Base-by-base conservation (phyloP, 352 stramenopile genomes). In the Globisporangium cystogenes region DNA sequence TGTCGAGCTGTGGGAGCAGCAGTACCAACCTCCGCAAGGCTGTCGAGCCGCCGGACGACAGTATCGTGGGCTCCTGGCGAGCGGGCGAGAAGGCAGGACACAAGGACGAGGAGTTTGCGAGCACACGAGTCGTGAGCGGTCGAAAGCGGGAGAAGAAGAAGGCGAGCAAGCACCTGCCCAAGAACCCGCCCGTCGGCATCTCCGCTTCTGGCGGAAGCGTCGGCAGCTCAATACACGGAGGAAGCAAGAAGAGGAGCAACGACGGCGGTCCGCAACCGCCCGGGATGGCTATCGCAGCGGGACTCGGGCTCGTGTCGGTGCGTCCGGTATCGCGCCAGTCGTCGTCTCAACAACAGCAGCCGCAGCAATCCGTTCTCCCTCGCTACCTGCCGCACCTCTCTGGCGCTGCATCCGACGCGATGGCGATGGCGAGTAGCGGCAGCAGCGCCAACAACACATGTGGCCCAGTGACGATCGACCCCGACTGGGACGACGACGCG, bases 351-450 rank as follows among this genome's bases (percentile, higher is more conserved):
- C 63, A 74, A 23, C 66, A 76, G 4, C 63, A 78, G 24, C 63
- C 72, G 49, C 64, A 60, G 31, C 37, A 49, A 21, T 52, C 50
- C 12, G 21, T 49, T 1, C 60, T 74, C 14, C 59, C 64, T n/a
- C 67, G 70, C 4, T 83, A 80, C 40, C 37, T 83, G 15, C 72
- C 72, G 8, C 70, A 83, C 14, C 43, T 83, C 47, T 53, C 70
- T 23, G 57, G 65, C 35, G 56, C 48, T n/a, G 12, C 23, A 1
- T 54, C 57, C 29, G 67, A 76, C 35, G 55, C 23, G 65, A 74
- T 45, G 42, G 33, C 18, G 18, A 48, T 52, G 48, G 24, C 23
- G 15, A 51, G 6, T 6, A 27, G 24, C 16, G 36, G 15, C 21
- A 43, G 18, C 23, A 31, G n/a, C 37, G 33, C 26, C 15, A 44